Evolutionary conservation across 257 asterid species (phyloP).

Genomic region (Verbascum thapsus): DNA sequence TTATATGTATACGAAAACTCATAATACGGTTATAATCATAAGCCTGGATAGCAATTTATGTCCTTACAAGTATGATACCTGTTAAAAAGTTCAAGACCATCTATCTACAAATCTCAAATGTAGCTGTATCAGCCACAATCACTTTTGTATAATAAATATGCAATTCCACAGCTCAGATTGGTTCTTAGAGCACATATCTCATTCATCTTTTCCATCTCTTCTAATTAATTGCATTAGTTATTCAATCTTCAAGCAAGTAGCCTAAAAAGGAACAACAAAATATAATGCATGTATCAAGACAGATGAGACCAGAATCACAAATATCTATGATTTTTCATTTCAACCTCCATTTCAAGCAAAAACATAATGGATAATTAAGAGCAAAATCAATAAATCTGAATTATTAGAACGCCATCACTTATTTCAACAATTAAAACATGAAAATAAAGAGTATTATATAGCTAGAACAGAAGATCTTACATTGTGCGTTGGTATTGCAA

Average conservation of each 20-base stretch:
- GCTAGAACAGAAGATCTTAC: slow-evolving; percentile 45
- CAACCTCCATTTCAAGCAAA: background rate
- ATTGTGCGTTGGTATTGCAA: slow-evolving; percentile 74
- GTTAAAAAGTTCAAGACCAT: no score
- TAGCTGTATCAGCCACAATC: background rate
- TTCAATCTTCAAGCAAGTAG: background rate
- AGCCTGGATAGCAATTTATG: no score
- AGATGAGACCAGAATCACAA: background rate
- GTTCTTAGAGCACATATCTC: slow-evolving; percentile 17
- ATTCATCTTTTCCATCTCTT: background rate
- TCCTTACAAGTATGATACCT: no score
- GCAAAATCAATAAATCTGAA: background rate
- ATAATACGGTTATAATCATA: no score
- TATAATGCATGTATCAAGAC: background rate
- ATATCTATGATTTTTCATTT: background rate
- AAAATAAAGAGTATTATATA: background rate
- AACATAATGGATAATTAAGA: background rate
- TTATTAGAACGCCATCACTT: slow-evolving; percentile 12
- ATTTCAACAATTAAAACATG: slow-evolving; percentile 19
- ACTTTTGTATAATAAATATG: background rate
- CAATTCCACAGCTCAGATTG: background rate
- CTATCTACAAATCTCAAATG: background rate
- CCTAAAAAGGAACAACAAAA: background rate
- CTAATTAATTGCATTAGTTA: background rate
- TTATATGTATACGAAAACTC: no score